Evolutionary conservation across 192 early-diverging fungal genomes (phyloP).

Genomic region (Kickxella alabastrina): DNA sequence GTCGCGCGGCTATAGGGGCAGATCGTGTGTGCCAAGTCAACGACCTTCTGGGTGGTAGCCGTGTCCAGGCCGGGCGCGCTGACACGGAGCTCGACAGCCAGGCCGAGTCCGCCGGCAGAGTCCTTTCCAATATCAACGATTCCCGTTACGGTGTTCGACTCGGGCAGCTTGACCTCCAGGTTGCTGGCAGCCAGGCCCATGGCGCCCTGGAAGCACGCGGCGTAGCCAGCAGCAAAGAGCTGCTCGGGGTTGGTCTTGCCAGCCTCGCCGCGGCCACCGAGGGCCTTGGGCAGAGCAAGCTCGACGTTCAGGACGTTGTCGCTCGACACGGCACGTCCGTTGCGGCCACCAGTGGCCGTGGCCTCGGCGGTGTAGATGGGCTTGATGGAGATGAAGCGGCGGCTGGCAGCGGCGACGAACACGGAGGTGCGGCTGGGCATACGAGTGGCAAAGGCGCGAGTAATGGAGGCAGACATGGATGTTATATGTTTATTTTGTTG

Average conservation of each 20-base stretch:
- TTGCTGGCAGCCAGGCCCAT: conserved; percentile 51
- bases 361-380: conserved; percentile 59
- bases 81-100: conserved; percentile 53
- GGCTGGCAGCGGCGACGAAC: conserved; percentile 10
- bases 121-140: conserved; percentile 54
- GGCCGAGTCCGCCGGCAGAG: conserved; percentile 48
- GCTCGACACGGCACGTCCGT: conserved; percentile 56
- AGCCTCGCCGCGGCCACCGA: conserved; percentile 53
- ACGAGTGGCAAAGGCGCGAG: conserved; percentile 32
- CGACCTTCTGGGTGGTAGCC: conserved; percentile 42
- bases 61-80: conserved; percentile 50
- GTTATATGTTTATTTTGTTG: background rate
- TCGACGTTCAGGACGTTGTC: conserved; percentile 50
- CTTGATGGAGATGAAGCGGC: conserved; percentile 47
- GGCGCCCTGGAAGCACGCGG: conserved; percentile 60
- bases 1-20: conserved; percentile 58
- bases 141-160: conserved; percentile 47
- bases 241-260: conserved; percentile 60
- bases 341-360: conserved; percentile 54
- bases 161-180: conserved; percentile 45
- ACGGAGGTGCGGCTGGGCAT: conserved; percentile 15
- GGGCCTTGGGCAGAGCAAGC: conserved; percentile 56
- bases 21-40: conserved; percentile 52
- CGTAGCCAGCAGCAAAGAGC: conserved; percentile 55
- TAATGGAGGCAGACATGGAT: conserved; percentile 23